phyloP scores from a whole-genome alignment of 768 basidiomycete genomes.

The Tephrocybe rancida region DNA sequence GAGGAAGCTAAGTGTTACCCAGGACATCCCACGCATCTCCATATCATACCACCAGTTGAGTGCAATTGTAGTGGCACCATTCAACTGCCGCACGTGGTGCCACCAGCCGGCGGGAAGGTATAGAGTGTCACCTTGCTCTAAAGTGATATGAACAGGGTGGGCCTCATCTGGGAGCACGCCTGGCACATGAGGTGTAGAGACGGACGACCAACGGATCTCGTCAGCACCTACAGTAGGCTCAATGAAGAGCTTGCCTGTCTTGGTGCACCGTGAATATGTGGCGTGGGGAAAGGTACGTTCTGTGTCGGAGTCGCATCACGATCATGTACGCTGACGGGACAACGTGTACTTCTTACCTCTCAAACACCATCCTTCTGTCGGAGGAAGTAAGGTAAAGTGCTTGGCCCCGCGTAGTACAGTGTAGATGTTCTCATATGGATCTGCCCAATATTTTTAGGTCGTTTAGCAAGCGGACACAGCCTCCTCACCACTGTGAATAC shows the following conservation, averaged over 20 bases:
- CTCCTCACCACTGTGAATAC: constrained; percentile 78
- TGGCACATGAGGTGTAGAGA: constrained; percentile 56
- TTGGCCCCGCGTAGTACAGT: constrained; percentile 84
- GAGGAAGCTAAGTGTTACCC: constrained; percentile 69
- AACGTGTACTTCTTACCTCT: constrained; percentile 52
- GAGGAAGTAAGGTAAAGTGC: constrained; percentile 84
- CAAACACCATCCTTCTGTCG: constrained; percentile 86
- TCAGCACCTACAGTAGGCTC: constrained; percentile 31
- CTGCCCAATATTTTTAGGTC: constrained; percentile 5
- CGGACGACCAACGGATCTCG: constrained; percentile 80
- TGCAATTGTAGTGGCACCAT: constrained; percentile 62
- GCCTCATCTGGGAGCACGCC: constrained; percentile 51
- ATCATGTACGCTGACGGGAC: background rate
- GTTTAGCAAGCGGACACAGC: background rate
- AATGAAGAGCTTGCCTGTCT: constrained; percentile 23
- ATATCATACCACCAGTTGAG: constrained; percentile 92
- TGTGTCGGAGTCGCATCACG: constrained; percentile 25
- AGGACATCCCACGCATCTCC: constrained; percentile 69
- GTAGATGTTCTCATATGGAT: constrained; percentile 92
- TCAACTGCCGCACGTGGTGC: constrained; percentile 80
- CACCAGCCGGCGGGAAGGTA: constrained; percentile 96
- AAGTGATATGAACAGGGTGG: constrained; percentile 65
- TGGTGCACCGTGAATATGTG: constrained; percentile 52
- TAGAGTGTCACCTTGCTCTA: constrained; percentile 75
- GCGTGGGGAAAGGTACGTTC: constrained; percentile 70